Evolutionary conservation across 345 rosid species (phyloP).

Genomic region (Passiflora organensis): DNA sequence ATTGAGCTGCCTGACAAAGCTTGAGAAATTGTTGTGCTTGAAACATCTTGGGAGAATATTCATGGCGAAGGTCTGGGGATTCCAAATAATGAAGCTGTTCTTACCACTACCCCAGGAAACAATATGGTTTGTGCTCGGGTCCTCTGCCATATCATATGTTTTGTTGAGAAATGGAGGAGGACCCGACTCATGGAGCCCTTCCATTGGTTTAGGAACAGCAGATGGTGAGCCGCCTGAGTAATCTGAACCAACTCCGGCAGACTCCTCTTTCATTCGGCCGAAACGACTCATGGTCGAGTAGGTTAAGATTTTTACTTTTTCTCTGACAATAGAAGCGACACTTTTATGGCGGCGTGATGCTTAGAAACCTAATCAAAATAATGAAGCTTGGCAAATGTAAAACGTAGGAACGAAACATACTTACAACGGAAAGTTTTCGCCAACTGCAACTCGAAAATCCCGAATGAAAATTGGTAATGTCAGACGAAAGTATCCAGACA

Average conservation of each 20-base stretch:
- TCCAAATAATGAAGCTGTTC: conserved; percentile 70
- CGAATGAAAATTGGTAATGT: no score
- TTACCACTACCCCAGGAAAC: conserved; percentile 67
- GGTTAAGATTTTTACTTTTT: no score
- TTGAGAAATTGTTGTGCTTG: conserved; percentile 33
- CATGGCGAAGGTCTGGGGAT: conserved; percentile 40
- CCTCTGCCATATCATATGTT: conserved; percentile 65
- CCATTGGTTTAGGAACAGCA: conserved; percentile 43
- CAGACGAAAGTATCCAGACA: no score
- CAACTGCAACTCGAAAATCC: no score
- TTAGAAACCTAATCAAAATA: no score
- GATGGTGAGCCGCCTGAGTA: conserved; percentile 1
- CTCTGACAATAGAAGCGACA: no score
- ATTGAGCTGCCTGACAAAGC: conserved; percentile 36
- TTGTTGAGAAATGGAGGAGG: conserved; percentile 76
- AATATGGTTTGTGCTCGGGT: conserved; percentile 46
- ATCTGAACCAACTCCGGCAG: conserved; percentile 3
- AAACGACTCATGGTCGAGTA: conserved; percentile 10
- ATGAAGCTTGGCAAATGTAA: no score
- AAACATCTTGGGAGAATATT: conserved; percentile 28
- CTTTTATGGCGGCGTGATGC: no score
- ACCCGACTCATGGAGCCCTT: conserved; percentile 51
- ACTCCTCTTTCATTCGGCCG: conserved; percentile 12
- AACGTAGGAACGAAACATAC: no score
- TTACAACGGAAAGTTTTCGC: no score